Evolutionary conservation across 1,284 basidiomycete species (phyloP).

Genomic region (Salmacisia buchloeana): DNA sequence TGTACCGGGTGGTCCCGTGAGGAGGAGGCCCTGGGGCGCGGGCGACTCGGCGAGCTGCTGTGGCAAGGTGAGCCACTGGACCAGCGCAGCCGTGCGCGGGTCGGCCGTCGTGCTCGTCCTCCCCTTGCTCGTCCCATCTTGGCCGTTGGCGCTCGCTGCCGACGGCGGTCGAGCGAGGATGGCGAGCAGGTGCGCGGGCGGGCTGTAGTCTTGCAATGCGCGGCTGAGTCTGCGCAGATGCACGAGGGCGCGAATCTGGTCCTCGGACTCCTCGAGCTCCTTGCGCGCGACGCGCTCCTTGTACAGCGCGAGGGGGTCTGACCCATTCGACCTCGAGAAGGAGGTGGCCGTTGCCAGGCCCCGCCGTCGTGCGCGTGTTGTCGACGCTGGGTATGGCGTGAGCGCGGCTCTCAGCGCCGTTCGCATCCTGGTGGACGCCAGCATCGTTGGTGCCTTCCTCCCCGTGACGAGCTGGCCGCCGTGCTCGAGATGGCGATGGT

Average conservation of each 20-base stretch:
- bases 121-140: constrained; percentile 18
- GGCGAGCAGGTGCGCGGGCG: constrained; percentile 51
- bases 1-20: constrained; percentile 58
- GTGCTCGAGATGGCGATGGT: too few relatives aligned
- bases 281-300: constrained; percentile 54
- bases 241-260: constrained; percentile 65
- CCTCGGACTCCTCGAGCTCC: constrained; percentile 60
- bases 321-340: constrained; percentile 6
- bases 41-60: constrained; percentile 60
- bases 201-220: constrained; percentile 57
- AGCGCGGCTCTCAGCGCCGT: too few relatives aligned
- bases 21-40: constrained; percentile 59
- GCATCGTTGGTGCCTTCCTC: too few relatives aligned
- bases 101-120: constrained; percentile 14
- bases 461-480: too few relatives aligned
- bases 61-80: constrained; percentile 58
- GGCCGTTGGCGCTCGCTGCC: constrained; percentile 20
- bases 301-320: constrained; percentile 39
- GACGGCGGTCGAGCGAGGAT: constrained; percentile 26
- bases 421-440: too few relatives aligned
- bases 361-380: too few relatives aligned
- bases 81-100: constrained; percentile 44
- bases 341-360: not conserved
- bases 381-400: too few relatives aligned
- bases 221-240: constrained; percentile 57